A percentile compares a stretch with the other conserved stretches of the same genome.
Conservation (phyloP, 495 filamentous ascomycete genomes). For the Terfezia claveryi region DNA sequence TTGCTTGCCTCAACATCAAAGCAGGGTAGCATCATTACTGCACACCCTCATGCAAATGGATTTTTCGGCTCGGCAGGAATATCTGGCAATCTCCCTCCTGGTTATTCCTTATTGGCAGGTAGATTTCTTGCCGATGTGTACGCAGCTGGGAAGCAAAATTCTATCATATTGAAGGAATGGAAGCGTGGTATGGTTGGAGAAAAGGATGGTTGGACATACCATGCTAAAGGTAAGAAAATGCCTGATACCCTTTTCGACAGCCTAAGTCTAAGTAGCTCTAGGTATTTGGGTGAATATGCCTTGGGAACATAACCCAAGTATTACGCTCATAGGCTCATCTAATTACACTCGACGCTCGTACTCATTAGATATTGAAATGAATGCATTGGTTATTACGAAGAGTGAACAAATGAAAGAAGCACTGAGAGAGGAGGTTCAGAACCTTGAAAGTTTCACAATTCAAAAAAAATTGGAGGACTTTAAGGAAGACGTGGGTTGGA, state of each 20-base stretch:
- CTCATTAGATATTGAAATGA: slow-evolving; percentile 70
- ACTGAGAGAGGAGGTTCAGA: slow-evolving; percentile 53
- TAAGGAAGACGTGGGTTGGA: slow-evolving; percentile 49
- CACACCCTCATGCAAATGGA: slow-evolving; percentile 85
- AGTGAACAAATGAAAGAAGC: slow-evolving; percentile 50
- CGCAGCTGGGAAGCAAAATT: slow-evolving; percentile 31
- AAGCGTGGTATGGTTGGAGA: slow-evolving; percentile 48
- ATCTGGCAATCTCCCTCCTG: slow-evolving; percentile 69
- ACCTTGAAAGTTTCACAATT: slow-evolving; percentile 50
- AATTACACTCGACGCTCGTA: slow-evolving; percentile 96
- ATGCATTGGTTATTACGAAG: slow-evolving; percentile 60
- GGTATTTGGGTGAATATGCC: slow-evolving; percentile 72
- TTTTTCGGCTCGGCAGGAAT: slow-evolving; percentile 81
- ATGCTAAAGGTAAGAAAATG: slow-evolving; percentile 47
- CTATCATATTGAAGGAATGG: slow-evolving; percentile 74
- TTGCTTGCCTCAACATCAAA: slow-evolving; percentile 46
- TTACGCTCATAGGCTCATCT: slow-evolving; percentile 69
- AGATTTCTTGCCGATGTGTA: slow-evolving; percentile 47
- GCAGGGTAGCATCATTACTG: slow-evolving; percentile 66
- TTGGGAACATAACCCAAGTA: slow-evolving; percentile 34
- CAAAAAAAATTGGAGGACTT: slow-evolving; percentile 52
- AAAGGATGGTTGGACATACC: slow-evolving; percentile 82
- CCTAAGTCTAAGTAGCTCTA: not conserved
- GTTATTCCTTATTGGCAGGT: slow-evolving; percentile 70
- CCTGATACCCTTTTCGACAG: not conserved